A percentile compares a stretch with the other conserved stretches of the same genome.
Evolutionary conservation across 1,139 yeast species (phyloP).

Genomic region (Geotrichum aggregatum): DNA sequence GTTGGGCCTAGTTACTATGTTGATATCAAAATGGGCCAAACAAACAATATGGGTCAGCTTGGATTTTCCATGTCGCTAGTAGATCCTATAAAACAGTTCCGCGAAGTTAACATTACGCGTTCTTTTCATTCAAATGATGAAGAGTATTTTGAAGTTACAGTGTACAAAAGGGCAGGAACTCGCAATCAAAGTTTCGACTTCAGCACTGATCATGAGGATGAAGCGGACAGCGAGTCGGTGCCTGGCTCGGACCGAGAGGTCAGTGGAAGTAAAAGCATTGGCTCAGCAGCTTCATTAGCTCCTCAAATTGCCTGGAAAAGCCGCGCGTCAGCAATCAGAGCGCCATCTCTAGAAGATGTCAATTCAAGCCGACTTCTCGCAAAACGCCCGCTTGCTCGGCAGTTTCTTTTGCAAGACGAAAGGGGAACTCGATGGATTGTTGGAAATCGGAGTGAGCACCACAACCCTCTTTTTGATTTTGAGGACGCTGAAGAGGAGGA

Average conservation of each 20-base stretch:
- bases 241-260: background rate
- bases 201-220: background rate
- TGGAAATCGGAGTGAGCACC: slow-evolving; percentile 18
- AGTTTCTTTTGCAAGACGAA: slow-evolving; percentile 8
- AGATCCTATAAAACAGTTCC: slow-evolving; percentile 3
- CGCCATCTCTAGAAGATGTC: background rate
- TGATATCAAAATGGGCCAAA: slow-evolving; percentile 17
- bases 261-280: background rate
- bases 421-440: slow-evolving; percentile 17
- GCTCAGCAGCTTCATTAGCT: background rate
- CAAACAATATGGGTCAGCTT: slow-evolving; percentile 14
- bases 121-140: slow-evolving; percentile 2
- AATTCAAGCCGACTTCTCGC: background rate
- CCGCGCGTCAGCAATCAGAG: background rate
- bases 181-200: background rate
- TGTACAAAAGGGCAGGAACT: background rate
- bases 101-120: slow-evolving; percentile 7
- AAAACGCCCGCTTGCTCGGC: background rate
- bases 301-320: slow-evolving; percentile 5
- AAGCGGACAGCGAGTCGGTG: background rate
- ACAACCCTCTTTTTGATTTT: background rate
- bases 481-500: slow-evolving; percentile 2
- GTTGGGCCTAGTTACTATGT: slow-evolving; percentile 34
- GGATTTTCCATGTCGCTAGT: slow-evolving; percentile 21
- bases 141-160: slow-evolving; percentile 10